These are phyloP conservation scores for Zea luxurians DNA, from an alignment of 176 grass and related monocot species.

Conservation along the genomic window DNA sequence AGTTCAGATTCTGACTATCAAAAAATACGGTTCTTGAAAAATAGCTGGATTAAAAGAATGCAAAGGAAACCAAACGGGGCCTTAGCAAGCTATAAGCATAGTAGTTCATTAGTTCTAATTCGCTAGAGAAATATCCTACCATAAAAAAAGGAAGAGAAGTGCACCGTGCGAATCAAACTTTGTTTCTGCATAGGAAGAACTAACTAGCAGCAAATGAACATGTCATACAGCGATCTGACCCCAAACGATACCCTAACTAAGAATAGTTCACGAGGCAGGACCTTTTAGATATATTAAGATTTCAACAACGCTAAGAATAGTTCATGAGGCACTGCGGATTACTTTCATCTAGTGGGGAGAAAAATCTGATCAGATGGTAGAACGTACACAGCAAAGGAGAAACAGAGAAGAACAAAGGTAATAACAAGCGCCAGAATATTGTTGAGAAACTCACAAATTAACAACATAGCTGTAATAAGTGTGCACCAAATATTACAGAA, in stretches of 20 bases:
- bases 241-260: too few species aligned
- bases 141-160: background rate
- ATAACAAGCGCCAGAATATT: background rate
- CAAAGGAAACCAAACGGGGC: too few species aligned
- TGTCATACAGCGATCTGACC: too few species aligned
- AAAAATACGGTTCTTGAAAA: too few species aligned
- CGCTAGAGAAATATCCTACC: background rate
- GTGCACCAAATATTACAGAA: background rate
- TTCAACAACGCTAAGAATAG: background rate
- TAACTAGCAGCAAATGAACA: background rate
- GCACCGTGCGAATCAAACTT: background rate
- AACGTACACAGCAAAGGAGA: background rate
- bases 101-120: background rate
- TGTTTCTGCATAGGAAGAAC: background rate
- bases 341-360: background rate
- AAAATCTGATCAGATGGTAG: background rate
- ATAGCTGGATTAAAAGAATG: too few species aligned
- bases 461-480: background rate
- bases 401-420: background rate
- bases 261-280: too few species aligned
- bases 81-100: background rate
- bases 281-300: background rate
- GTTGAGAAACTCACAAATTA: background rate
- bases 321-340: background rate
- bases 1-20: too few species aligned